A percentile compares a stretch with the other conserved stretches of the same genome.
These are phyloP conservation scores for Anastatica hierochuntica DNA, from an alignment of 345 rosid species.

Conservation along the genomic window DNA sequence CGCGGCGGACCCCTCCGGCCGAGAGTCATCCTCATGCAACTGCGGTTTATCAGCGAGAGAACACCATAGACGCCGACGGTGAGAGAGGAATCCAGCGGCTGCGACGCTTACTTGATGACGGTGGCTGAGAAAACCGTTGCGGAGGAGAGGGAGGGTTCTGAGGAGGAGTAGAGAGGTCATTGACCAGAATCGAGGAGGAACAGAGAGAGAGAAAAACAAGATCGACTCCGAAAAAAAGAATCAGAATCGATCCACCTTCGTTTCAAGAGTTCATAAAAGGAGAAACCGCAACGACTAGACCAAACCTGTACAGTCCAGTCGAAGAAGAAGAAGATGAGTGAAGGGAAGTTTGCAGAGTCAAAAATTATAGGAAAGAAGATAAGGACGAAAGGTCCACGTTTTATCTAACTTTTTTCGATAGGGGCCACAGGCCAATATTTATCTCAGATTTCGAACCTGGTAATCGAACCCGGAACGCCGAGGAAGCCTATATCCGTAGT, in stretches of 20 bases:
- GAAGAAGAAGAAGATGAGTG: too few relatives aligned
- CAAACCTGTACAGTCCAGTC: too few relatives aligned
- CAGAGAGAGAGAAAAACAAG: neutral
- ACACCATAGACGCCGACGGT: slow-evolving; percentile 27
- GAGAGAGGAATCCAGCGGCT: slow-evolving; percentile 23
- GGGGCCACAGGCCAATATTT: too few relatives aligned
- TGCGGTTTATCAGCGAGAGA: slow-evolving; percentile 30
- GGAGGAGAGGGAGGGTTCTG: slow-evolving; percentile 41
- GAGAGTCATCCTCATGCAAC: slow-evolving; percentile 29
- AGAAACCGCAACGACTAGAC: too few relatives aligned
- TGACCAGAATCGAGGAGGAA: slow-evolving; percentile 13
- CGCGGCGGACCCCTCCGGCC: slow-evolving; percentile 21
- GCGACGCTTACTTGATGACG: slow-evolving; percentile 18
- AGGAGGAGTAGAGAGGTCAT: slow-evolving; percentile 46
- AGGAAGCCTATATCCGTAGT: neutral
- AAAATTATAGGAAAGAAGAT: too few relatives aligned
- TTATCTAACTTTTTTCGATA: too few relatives aligned
- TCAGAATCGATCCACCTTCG: neutral
- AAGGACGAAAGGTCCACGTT: slow-evolving; percentile 11
- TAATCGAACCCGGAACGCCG: neutral
- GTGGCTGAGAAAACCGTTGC: slow-evolving; percentile 26
- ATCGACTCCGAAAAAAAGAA: neutral
- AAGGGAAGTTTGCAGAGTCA: neutral
- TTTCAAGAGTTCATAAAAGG: neutral
- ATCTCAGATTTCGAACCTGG: neutral